Evolutionary conservation across 208 protist species (phyloP), one percentile per base, ranked within the genome.

Genomic region (Trypanosoma boissoni): DNA sequence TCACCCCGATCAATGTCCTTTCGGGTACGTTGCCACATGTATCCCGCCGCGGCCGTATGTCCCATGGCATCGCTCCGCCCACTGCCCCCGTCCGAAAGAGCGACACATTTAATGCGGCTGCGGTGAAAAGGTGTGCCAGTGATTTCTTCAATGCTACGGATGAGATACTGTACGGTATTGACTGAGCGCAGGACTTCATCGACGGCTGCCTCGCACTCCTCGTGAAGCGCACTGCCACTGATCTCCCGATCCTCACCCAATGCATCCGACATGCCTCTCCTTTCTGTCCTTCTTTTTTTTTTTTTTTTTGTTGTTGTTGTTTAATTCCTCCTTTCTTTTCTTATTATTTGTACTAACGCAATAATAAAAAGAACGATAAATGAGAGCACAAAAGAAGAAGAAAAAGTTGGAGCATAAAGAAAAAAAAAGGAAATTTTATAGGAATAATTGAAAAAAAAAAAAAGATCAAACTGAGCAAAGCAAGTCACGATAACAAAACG

Each of bases 101-200:
- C 55, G 1, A 94, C 68, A 42, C 88, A 94, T 58, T 91, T 91
- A 52, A 94, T 89, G 34, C 83, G 88, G 6, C 83, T 63, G n/a
- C 82, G 67, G 18, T 29, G 41, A 53, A 94, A 92, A 0, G 76
- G 42, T 12, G 45, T 55, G 1, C 72, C 61, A 0, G 72, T 76
- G 41, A 94, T 70, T 39, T 80, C 76, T 46, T 88, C 80, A 41
- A 94, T 91, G 64, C 71, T 80, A 21, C 76, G 60, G 29, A 92
- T 79, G n/a, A 94, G 36, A 67, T 94, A 94, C 67, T 88, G 82
- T 14, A 94, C 72, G 1, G 88, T 94, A 52, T 94, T 92, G 9
- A 92, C 79, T 18, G 79, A 61, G 16, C 58, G 58, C 26, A 94
- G 62, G 7, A 94, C 84, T 52, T 90, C 80, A 49, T 83, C 65